Conservation (phyloP, 2,329 filamentous ascomycete genomes). For the Aureobasidium sp. region DNA sequence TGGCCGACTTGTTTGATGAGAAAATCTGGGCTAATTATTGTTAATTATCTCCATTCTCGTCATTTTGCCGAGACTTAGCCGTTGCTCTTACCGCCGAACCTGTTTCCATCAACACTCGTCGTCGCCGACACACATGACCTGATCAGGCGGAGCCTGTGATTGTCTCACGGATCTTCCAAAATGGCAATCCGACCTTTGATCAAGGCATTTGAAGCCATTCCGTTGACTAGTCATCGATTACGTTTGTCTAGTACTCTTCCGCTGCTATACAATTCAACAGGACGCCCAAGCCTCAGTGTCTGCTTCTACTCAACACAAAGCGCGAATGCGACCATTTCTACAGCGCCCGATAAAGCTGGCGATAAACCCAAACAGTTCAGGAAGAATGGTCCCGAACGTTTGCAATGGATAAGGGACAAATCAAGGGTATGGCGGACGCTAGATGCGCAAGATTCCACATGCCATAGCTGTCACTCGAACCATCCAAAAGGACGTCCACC, state of each 20-base stretch:
- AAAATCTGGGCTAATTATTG: neutral
- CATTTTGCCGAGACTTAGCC: neutral
- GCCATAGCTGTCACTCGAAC: neutral
- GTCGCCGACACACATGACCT: neutral
- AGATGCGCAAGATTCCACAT: neutral
- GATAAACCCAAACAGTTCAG: neutral
- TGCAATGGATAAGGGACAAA: no score
- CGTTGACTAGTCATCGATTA: neutral
- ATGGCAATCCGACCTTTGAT: neutral
- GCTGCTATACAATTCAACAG: neutral
- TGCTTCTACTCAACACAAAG: neutral
- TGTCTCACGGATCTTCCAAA: neutral
- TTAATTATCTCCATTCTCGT: neutral
- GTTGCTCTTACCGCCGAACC: neutral
- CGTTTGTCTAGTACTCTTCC: neutral
- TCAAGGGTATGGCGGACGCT: neutral
- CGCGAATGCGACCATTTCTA: neutral
- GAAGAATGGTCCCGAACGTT: neutral
- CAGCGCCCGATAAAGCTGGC: neutral
- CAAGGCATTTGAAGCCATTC: neutral
- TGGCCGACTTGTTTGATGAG: neutral
- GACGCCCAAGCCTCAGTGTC: neutral
- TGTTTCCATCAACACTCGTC: neutral
- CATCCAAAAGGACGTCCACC: neutral
- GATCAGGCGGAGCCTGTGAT: neutral